Conservation (phyloP, 345 rosid species). For the Sapria himalayana region DNA sequence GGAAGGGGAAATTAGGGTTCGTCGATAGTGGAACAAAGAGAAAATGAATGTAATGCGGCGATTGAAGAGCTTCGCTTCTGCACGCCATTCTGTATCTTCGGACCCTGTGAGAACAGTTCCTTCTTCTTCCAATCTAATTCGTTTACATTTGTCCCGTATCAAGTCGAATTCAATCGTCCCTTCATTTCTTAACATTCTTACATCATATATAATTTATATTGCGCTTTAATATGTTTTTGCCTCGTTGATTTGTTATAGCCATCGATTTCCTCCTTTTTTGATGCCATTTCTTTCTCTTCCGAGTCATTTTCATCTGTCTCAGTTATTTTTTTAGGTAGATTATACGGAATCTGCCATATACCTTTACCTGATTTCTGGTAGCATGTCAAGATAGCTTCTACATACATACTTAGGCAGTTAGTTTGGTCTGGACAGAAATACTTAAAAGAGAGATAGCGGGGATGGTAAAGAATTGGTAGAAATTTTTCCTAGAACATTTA, state of each 20-base stretch:
- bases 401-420: too few relatives aligned
- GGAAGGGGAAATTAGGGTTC: slow-evolving; percentile 11
- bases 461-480: too few relatives aligned
- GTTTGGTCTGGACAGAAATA: too few relatives aligned
- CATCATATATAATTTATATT: neutral
- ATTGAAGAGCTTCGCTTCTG: slow-evolving; percentile 91
- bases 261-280: neutral
- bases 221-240: neutral
- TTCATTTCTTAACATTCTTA: neutral
- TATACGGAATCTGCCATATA: too few relatives aligned
- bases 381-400: too few relatives aligned
- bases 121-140: neutral
- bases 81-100: slow-evolving; percentile 61
- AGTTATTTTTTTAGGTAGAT: too few relatives aligned
- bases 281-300: neutral
- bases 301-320: neutral
- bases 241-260: neutral
- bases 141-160: slow-evolving; percentile 4
- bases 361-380: too few relatives aligned
- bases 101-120: slow-evolving; percentile 34
- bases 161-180: neutral
- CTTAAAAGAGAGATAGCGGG: too few relatives aligned
- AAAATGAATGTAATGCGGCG: slow-evolving; percentile 88
- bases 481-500: too few relatives aligned
- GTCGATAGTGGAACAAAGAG: slow-evolving; percentile 2